phyloP scores from a whole-genome alignment of 2,329 filamentous ascomycete species.

The Neocucurbitaria cava region DNA sequence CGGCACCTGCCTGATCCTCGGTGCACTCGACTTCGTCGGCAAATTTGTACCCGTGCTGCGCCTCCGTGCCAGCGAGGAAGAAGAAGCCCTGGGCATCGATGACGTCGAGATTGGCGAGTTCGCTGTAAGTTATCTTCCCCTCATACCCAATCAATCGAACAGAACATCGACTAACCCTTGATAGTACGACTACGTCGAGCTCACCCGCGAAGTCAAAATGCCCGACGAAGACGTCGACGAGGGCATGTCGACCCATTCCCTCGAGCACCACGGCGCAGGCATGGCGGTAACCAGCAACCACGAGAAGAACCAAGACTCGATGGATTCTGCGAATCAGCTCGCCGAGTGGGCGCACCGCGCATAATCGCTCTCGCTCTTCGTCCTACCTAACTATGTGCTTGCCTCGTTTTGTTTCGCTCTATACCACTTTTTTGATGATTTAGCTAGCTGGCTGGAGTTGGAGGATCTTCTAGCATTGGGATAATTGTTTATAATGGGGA shows the following conservation, averaged over 20 bases:
- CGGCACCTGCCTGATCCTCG: slow-evolving; percentile 77
- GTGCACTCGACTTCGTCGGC: slow-evolving; percentile 67
- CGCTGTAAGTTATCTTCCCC: slow-evolving; percentile 61
- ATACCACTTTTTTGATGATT: no score
- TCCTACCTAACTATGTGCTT: no score
- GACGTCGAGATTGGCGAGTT: slow-evolving; percentile 93
- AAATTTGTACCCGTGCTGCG: slow-evolving; percentile 78
- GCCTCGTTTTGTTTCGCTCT: neutral
- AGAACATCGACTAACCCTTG: neutral
- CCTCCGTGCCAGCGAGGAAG: slow-evolving; percentile 76
- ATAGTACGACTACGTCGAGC: slow-evolving; percentile 86
- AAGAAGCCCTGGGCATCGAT: slow-evolving; percentile 84
- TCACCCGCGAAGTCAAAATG: slow-evolving; percentile 66
- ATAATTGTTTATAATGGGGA: no score
- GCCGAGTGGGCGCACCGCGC: slow-evolving; percentile 46
- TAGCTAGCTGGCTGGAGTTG: no score
- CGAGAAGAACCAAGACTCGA: slow-evolving; percentile 48
- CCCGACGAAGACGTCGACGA: slow-evolving; percentile 49
- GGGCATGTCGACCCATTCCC: slow-evolving; percentile 44
- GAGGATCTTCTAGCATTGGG: no score
- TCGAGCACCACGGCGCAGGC: slow-evolving; percentile 34
- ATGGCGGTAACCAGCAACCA: slow-evolving; percentile 38
- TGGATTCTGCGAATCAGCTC: slow-evolving; percentile 45
- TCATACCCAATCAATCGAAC: neutral
- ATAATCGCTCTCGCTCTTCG: slow-evolving; percentile 12